Percentiles rank a stretch among this genome's conserved stretches.
These are phyloP conservation scores for Falciphora oryzae DNA, from an alignment of 2,329 filamentous ascomycete genomes.

Conservation along the genomic window DNA sequence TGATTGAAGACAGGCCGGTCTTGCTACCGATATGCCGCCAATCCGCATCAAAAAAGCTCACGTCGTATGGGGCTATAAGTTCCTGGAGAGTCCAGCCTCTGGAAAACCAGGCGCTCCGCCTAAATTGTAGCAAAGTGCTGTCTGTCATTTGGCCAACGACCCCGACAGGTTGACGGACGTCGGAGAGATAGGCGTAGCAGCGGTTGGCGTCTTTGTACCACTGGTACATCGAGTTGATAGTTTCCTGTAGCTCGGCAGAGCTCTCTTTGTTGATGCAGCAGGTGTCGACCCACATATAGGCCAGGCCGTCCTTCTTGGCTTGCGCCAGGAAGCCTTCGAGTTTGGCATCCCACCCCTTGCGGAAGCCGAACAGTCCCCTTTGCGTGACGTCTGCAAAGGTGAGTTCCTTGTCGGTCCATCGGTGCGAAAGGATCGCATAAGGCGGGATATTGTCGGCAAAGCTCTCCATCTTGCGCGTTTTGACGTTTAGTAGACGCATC, in stretches of 20 bases:
- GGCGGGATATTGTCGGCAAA: background rate
- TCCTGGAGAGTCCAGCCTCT: conserved; percentile 60
- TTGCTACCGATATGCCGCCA: conserved; percentile 25
- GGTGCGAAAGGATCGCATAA: conserved; percentile 19
- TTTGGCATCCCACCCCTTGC: conserved; percentile 11
- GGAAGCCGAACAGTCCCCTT: background rate
- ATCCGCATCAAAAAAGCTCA: conserved; percentile 24
- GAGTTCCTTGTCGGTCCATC: conserved; percentile 13
- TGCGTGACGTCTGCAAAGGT: conserved; percentile 8
- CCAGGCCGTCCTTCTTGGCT: background rate
- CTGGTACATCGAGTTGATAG: conserved; percentile 6
- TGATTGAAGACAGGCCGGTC: conserved; percentile 9
- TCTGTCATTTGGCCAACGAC: background rate
- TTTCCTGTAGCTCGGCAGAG: background rate
- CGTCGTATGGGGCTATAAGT: conserved; percentile 43
- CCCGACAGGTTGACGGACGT: conserved; percentile 3
- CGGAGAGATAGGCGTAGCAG: background rate
- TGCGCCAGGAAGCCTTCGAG: background rate
- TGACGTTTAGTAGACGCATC: conserved; percentile 9
- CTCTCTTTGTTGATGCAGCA: conserved; percentile 7
- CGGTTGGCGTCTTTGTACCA: background rate
- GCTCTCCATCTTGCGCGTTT: conserved; percentile 5
- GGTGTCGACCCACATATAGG: background rate
- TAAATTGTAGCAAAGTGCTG: no score
- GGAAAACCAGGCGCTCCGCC: conserved; percentile 25